Percentiles rank a stretch among this genome's conserved stretches.
phyloP scores from a whole-genome alignment of 257 asterid species.

The Pogostemon cablin region DNA sequence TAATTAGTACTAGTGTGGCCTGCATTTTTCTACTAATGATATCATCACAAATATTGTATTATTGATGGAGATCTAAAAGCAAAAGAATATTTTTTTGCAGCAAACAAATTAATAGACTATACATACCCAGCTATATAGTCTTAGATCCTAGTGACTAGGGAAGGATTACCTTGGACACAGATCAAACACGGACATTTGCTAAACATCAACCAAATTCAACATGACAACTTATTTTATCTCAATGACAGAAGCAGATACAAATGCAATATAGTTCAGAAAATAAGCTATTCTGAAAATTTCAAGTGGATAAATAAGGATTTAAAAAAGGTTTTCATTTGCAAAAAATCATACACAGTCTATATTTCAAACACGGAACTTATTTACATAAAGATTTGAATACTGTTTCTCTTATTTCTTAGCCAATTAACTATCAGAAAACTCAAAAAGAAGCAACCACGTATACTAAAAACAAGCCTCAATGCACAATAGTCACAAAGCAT shows the following conservation, averaged over 20 bases:
- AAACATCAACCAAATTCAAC: background rate
- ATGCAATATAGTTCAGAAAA: background rate
- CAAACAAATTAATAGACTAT: constrained; percentile 1
- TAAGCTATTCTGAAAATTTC: background rate
- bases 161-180: too few relatives aligned
- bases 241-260: constrained; percentile 12
- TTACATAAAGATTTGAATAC: background rate
- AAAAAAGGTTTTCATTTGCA: background rate
- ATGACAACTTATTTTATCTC: background rate
- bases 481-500: background rate
- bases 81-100: background rate
- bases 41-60: background rate
- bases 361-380: background rate
- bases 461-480: background rate
- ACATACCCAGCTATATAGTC: background rate
- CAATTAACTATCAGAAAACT: background rate
- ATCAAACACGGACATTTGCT: constrained; percentile 5
- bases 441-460: background rate
- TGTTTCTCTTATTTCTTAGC: background rate
- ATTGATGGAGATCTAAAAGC: background rate
- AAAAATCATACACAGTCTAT: background rate
- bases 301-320: background rate
- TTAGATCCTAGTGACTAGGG: background rate
- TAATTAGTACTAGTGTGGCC: background rate
- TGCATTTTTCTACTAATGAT: background rate